These are phyloP conservation scores for Hyphopichia fennica DNA, from an alignment of 1,139 yeast genomes.

Conservation along the genomic window DNA sequence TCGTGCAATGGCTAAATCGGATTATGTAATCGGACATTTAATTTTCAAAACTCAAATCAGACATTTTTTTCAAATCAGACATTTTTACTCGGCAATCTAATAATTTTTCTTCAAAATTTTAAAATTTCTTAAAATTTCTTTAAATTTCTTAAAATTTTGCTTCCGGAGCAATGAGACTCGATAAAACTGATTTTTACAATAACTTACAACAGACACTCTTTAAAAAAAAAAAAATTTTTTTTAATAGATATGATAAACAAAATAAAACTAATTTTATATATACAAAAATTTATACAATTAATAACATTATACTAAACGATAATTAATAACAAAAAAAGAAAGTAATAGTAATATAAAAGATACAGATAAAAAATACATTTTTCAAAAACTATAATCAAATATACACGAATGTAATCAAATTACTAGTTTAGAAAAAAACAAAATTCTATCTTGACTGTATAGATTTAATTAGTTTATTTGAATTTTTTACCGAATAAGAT, in stretches of 20 bases:
- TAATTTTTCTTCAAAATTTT: too few species aligned
- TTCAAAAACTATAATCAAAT: too few species aligned
- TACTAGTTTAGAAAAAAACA: too few species aligned
- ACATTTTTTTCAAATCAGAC: background rate
- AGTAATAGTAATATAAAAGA: background rate
- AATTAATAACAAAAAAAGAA: background rate
- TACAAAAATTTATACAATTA: conserved; percentile 3
- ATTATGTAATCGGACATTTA: too few species aligned
- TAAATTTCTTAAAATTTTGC: background rate
- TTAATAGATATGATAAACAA: background rate
- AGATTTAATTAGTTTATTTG: conserved; percentile 22
- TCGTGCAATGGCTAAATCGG: too few species aligned
- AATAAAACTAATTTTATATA: background rate
- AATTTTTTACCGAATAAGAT: conserved; percentile 53
- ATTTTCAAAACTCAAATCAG: background rate
- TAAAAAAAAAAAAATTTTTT: background rate
- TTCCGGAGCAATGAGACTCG: background rate
- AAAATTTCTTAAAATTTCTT: too few species aligned
- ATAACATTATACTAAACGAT: background rate
- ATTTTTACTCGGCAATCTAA: too few species aligned
- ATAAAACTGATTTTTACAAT: background rate
- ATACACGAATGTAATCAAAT: too few species aligned
- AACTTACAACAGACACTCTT: too few species aligned
- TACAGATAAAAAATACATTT: background rate
- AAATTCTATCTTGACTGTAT: conserved; percentile 4